phyloP scores from a whole-genome alignment of 148 eudicot genomes.

The Heliosperma pusillum region DNA sequence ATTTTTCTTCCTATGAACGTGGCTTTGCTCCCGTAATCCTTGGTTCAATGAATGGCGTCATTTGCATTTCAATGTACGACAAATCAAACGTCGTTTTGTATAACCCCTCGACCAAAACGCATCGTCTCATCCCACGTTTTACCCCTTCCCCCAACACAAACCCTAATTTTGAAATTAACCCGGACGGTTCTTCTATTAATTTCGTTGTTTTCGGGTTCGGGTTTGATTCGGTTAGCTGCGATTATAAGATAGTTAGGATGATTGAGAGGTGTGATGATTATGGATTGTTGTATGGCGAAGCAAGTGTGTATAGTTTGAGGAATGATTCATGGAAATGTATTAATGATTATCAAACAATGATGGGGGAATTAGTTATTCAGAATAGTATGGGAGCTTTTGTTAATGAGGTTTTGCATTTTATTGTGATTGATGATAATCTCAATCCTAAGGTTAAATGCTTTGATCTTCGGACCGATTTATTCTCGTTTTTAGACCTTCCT shows the following conservation, averaged over 20 bases:
- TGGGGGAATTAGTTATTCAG: neutral
- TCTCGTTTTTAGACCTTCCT: neutral
- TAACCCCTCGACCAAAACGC: constrained; percentile 2
- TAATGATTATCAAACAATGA: neutral
- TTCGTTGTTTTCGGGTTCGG: neutral
- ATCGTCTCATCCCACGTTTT: neutral
- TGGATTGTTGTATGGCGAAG: neutral
- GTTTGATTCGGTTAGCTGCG: neutral
- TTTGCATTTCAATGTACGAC: constrained; percentile 10
- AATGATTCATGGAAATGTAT: constrained; percentile 13
- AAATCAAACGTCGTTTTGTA: neutral
- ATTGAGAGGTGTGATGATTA: too few species aligned
- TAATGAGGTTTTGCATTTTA: neutral
- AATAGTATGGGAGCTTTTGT: neutral
- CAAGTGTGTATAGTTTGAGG: constrained; percentile 5
- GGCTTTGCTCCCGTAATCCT: neutral
- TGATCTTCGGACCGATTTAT: neutral
- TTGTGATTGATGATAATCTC: neutral
- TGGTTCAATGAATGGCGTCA: neutral
- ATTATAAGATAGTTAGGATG: neutral
- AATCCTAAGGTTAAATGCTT: neutral
- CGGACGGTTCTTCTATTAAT: neutral
- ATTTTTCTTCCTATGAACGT: too few species aligned
- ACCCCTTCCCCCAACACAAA: neutral
- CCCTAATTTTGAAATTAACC: neutral